Evolutionary conservation across 306 rosid genomes (phyloP), one percentile per base, ranked within the genome.

Genomic region (Hippophae gyantsensis): DNA sequence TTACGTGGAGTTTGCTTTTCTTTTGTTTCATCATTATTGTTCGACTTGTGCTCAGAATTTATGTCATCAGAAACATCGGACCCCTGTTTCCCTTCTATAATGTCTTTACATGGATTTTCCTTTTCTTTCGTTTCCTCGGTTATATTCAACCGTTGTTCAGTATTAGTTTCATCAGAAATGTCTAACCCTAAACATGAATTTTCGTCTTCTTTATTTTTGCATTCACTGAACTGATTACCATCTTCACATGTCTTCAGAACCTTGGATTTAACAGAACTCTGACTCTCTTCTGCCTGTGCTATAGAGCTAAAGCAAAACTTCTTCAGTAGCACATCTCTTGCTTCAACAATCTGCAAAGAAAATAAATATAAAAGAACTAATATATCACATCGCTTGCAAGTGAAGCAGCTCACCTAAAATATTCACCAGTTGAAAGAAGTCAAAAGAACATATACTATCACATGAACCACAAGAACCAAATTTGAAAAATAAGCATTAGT

Each of bases 281-380:
- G 13, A 10, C 13, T 82, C 49, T 51, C 69, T 69, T 76, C 68
- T 50, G 66, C 13, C 26, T 68, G 38, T 70, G 59, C 67, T 81
- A 66, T 70, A 73, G 68, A 73, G 81, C 58, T n/a, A 74, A 51
- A 88, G 78, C 12, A 74, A 51, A 88, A 77, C 69, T 78, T 72
- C 63, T 65, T 81, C 60, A 85, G 74, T 71, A 84, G 86, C 43
- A 8, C 56, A 13, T 82, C 72, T 72, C 96, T 85, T 72, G 81
- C 82, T 68, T 88, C 90, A 61, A 85, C 51, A 82, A 92, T 82
- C 99, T 92, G 76, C 72, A 50, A 62, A 67, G 5, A 50, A 69
- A 43, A 61, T 43, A 42, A 58, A 7, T 3, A 32, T 32, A 32
- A 32, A 32, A 32, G 5, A 4, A 32, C 3, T 49, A 8, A 12